Base-by-base conservation (phyloP, 2,329 filamentous ascomycete genomes). In the Coleophoma crateriformis region DNA sequence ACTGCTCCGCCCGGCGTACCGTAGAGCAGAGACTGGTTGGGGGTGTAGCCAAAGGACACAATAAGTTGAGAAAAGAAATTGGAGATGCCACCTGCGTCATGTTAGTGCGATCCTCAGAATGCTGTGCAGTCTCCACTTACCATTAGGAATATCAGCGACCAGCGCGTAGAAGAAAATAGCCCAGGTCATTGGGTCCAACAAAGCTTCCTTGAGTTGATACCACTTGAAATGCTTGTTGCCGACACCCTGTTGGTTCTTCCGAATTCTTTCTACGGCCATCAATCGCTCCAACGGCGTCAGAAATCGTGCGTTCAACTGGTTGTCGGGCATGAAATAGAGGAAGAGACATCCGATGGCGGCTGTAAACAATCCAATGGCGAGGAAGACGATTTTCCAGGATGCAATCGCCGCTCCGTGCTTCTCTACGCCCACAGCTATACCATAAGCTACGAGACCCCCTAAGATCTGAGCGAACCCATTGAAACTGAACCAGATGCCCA, bases 401-500 rank as follows among this genome's bases (percentile, higher is more conserved):
- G 72, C 77, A 43, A 85, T 75, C 2, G 68, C 55, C 0, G 78
- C 71, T 0, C 78, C 78, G 46, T 78, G 64, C 35, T 72, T 73
- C 27, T 71, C 67, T 4, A 74, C 73, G 0, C 79, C 79, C 13
- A 73, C 70, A 0, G 80, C 79, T 39, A 86, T 84, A 2, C 81
- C 82, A 56, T 85, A 86, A 1, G 82, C 80, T 0, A 85, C 67
- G 1, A 81, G 55, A 2, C 82, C 82, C 7, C 82, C 82, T 34
- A 85, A 71, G 14, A 86, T 82, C 62, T 82, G 81, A 0, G 77
- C 82, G 47, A 76, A 76, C 2, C 82, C 82, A 53, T 84, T 85
- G 69, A 84, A 86, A 45, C 71, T 76, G 67, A 87, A 87, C 85
- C 85, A 88, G 49, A 87, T 77, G 4, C 76, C 78, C 1, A 78